Conservation (phyloP, 306 rosid species). For the Sechiopsis laciniata region DNA sequence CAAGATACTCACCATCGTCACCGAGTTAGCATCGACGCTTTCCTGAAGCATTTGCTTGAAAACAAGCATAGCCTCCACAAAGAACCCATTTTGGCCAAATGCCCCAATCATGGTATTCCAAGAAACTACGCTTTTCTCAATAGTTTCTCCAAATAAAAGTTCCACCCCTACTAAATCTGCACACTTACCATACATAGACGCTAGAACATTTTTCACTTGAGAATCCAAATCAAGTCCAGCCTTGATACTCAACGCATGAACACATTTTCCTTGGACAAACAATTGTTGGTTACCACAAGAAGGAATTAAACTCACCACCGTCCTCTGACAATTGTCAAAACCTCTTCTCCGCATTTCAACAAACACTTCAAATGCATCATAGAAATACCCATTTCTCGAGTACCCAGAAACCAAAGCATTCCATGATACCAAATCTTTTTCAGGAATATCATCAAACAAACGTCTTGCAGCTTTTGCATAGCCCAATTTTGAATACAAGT, state of each 20-base stretch:
- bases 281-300: conserved; percentile 13
- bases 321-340: neutral
- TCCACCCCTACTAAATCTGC: conserved; percentile 10
- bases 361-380: conserved; percentile 10
- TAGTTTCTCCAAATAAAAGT: conserved; percentile 8
- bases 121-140: conserved; percentile 9
- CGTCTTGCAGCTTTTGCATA: conserved; percentile 1
- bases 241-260: conserved; percentile 5
- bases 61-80: conserved; percentile 12
- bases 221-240: conserved; percentile 17
- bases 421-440: conserved; percentile 5
- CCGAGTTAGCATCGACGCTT: neutral
- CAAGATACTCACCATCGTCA: conserved; percentile 16
- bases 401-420: conserved; percentile 15
- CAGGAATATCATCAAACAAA: conserved; percentile 11
- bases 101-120: conserved; percentile 20
- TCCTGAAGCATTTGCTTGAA: conserved; percentile 13
- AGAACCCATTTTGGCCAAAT: conserved; percentile 17
- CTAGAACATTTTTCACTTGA: conserved; percentile 11
- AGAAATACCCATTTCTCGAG: conserved; percentile 2
- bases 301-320: conserved; percentile 12
- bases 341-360: conserved; percentile 13
- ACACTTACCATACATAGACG: conserved; percentile 13
- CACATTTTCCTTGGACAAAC: conserved; percentile 4
- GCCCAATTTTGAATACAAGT: conserved; percentile 19